phyloP scores from a whole-genome alignment of 495 filamentous ascomycete genomes.

The Podospora didyma region DNA sequence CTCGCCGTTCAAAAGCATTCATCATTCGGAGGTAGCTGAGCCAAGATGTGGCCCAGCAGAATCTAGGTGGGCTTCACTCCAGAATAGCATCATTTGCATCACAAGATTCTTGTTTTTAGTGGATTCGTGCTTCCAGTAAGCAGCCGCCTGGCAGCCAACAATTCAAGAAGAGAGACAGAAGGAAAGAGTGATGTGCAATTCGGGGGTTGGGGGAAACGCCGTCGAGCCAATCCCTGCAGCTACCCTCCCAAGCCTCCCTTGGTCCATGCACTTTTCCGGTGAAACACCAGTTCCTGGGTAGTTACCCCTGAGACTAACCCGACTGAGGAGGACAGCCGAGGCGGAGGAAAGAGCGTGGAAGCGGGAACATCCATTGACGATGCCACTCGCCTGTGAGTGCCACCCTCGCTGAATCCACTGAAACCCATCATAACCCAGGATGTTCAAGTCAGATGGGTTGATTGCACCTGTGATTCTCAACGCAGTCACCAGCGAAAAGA shows the following conservation, averaged over 20 bases:
- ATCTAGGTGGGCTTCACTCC: background rate
- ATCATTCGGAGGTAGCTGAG: too few species aligned
- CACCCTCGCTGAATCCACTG: too few species aligned
- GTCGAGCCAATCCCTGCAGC: too few species aligned
- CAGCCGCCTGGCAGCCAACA: background rate
- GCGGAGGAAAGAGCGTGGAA: background rate
- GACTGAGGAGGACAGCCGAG: background rate
- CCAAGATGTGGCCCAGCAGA: background rate
- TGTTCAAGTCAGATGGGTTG: too few species aligned
- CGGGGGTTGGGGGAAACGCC: too few species aligned
- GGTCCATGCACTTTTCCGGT: background rate
- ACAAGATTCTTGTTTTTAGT: background rate
- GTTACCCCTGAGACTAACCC: background rate
- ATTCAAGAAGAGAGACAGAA: background rate
- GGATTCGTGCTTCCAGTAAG: background rate
- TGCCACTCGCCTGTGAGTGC: too few species aligned
- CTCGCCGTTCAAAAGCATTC: too few species aligned
- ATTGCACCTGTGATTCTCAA: too few species aligned
- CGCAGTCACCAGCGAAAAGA: too few species aligned
- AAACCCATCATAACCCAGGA: too few species aligned
- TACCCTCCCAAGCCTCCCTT: background rate
- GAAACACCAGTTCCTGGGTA: constrained; percentile 2
- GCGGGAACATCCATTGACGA: background rate
- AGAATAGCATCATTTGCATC: background rate
- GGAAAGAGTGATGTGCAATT: background rate